Evolutionary conservation across 2,329 filamentous ascomycete species (phyloP).

Genomic region (Apiospora malaysiana): DNA sequence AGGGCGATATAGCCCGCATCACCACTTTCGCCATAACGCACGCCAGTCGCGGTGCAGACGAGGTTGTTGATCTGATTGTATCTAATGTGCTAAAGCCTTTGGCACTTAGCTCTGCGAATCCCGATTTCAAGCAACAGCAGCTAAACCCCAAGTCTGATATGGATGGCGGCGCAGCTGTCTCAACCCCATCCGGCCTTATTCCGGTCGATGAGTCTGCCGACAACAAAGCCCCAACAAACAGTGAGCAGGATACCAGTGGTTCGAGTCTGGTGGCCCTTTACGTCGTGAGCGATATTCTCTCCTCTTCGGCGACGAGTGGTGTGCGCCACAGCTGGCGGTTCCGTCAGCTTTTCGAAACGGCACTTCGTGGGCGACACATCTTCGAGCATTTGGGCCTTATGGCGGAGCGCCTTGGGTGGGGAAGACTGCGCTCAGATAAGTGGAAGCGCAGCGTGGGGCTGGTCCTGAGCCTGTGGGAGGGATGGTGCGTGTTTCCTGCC

Average conservation of each 20-base stretch:
- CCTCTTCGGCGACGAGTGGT: conserved; percentile 75
- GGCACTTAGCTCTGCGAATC: conserved; percentile 73
- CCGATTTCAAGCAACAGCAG: conserved; percentile 50
- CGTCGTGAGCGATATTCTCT: conserved; percentile 77
- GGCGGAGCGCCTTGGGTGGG: conserved; percentile 77
- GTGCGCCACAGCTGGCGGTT: conserved; percentile 89
- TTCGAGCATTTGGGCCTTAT: conserved; percentile 80
- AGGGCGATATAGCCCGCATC: conserved; percentile 84
- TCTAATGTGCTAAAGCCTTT: conserved; percentile 82
- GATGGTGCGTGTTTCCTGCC: conserved; percentile 75
- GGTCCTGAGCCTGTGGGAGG: conserved; percentile 74
- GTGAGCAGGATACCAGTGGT: conserved; percentile 67
- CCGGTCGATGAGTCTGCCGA: conserved; percentile 45
- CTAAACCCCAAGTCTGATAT: conserved; percentile 45
- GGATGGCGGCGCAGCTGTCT: conserved; percentile 38
- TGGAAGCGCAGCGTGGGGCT: conserved; percentile 79
- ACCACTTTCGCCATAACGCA: conserved; percentile 90
- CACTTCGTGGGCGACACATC: conserved; percentile 67
- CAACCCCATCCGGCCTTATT: conserved; percentile 37
- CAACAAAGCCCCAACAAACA: conserved; percentile 4
- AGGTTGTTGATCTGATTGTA: conserved; percentile 88
- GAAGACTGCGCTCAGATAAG: conserved; percentile 80
- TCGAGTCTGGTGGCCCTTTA: conserved; percentile 84
- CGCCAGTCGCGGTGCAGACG: conserved; percentile 82
- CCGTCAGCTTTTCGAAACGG: conserved; percentile 77